Evolutionary conservation across 2,329 filamentous ascomycete genomes (phyloP), one percentile per base, ranked within the genome.

Genomic region (Beauveria australis): DNA sequence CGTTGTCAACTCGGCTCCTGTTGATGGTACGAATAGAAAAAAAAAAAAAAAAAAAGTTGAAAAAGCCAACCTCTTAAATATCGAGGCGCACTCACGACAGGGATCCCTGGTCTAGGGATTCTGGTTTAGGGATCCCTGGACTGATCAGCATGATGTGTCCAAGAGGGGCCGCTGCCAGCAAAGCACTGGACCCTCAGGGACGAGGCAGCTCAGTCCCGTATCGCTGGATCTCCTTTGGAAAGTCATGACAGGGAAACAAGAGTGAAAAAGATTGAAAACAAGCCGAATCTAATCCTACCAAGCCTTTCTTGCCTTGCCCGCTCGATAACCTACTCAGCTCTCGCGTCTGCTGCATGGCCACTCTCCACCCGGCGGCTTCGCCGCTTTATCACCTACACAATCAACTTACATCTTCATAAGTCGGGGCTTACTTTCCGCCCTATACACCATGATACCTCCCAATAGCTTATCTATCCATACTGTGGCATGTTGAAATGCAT

Each of bases 151-250:
- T 43, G 26, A 58, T 43, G 55, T 22, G 30, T 33, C 55, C 43
- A 44, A 52, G 47, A 51, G 46, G 55, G 55, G 55, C 55, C 46
- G 26, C 22, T 51, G 46, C 55, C 55, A 59, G 37, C 47, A 16
- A 22, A 43, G 24, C 47, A 58, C n/a, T 57, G n/a, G 41, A 28
- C n/a, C 26, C 33, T 37, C 12, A 37, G 33, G 33, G 43, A 46
- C 30, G 10, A 33, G n/a, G 18, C 10, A 37, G n/a, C 33, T 5
- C 33, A 26, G 7, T 43, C 7, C 52, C 52, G 52, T 53, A 53
- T 53, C 24, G 52, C 52, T 53, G 33, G 52, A 12, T 53, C 22
- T 24, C 3, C n/a, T 24, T n/a, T 9, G 12, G 10, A 22, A 16
- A 37, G 22, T 6, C n/a, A 7, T 44, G 24, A 16, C 28, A 37